Percentiles rank a stretch among this genome's conserved stretches.
These are phyloP conservation scores for Calycina marina DNA, from an alignment of 2,329 filamentous ascomycete genomes.

Conservation along the genomic window DNA sequence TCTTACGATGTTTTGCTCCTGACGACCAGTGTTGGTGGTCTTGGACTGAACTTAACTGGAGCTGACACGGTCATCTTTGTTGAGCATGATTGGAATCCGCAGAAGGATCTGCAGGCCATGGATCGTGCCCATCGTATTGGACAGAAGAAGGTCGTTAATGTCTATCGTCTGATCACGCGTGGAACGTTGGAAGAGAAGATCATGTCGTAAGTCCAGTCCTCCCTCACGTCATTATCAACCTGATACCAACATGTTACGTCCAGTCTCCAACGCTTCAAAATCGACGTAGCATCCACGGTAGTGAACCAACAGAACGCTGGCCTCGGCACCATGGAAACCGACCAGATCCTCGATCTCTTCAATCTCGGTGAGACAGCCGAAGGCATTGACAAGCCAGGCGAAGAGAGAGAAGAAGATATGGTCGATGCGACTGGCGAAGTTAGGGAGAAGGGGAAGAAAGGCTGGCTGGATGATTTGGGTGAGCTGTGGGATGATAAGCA, in stretches of 20 bases:
- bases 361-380: slow-evolving; percentile 71
- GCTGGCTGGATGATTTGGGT: slow-evolving; percentile 85
- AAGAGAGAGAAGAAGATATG: slow-evolving; percentile 67
- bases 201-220: slow-evolving; percentile 45
- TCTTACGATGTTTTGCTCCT: slow-evolving; percentile 89
- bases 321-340: slow-evolving; percentile 85
- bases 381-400: slow-evolving; percentile 43
- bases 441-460: slow-evolving; percentile 88
- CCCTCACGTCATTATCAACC: neutral
- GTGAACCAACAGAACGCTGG: slow-evolving; percentile 99
- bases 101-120: slow-evolving; percentile 98
- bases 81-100: slow-evolving; percentile 98
- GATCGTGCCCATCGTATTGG: slow-evolving; percentile 95
- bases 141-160: slow-evolving; percentile 99
- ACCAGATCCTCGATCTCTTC: slow-evolving; percentile 94
- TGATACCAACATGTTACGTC: slow-evolving; percentile 5
- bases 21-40: slow-evolving; percentile 86
- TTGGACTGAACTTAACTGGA: slow-evolving; percentile 89
- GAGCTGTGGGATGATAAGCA: slow-evolving; percentile 96
- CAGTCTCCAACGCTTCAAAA: slow-evolving; percentile 96
- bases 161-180: slow-evolving; percentile 90
- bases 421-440: slow-evolving; percentile 90
- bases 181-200: slow-evolving; percentile 98
- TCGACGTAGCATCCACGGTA: slow-evolving; percentile 93
- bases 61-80: slow-evolving; percentile 99